Base-by-base conservation (phyloP, 2,329 filamentous ascomycete genomes). In the Pleomassaria siparia region DNA sequence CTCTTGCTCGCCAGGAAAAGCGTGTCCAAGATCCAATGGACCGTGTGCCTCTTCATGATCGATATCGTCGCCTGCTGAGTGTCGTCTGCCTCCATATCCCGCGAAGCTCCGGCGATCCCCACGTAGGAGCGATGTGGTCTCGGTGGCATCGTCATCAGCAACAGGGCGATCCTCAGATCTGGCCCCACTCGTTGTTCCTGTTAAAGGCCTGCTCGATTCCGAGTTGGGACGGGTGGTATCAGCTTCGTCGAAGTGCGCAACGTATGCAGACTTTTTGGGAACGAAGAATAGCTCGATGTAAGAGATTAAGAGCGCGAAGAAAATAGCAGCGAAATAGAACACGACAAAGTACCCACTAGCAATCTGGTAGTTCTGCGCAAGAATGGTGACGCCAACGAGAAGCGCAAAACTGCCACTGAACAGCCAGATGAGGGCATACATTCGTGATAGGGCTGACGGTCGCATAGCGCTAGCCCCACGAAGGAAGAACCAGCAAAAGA, bases 391-490 rank as follows among this genome's bases (percentile, higher is more conserved):
- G 36, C 80, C 75, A 12, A 95, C 82, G 46, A 96, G 79, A 32
- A 88, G 60, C 2, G 81, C 72, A 85, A 91, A 97, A 30, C 83
- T 82, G 0, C 90, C 69, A 25, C 82, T 66, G 66, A 91, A 96
- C 37, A 96, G 78, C 91, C 94, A 97, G 9, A 95, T 80, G 36
- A 91, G 78, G 42, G 83, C 80, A 68, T 94, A 96, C 4, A 86
- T 81, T 16, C 92, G 82, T 49, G 95, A 89, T 6, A 97, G 81
- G 3, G 92, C 92, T 15, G 88, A 94, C 1, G 94, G 92, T 12
- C 92, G 82, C 40, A 87, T 82, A 51, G 86, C 87, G 62, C 91
- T 87, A 13, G 89, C 88, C 2, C 88, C 85, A 15, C 86, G 82
- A 60, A 90, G 84, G 28, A 95, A 78, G 54, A 90, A 86, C 92